A percentile compares a stretch with the other conserved stretches of the same genome.
These are phyloP conservation scores for Elaeagnus macrophylla DNA, from an alignment of 306 rosid species.

Conservation along the genomic window DNA sequence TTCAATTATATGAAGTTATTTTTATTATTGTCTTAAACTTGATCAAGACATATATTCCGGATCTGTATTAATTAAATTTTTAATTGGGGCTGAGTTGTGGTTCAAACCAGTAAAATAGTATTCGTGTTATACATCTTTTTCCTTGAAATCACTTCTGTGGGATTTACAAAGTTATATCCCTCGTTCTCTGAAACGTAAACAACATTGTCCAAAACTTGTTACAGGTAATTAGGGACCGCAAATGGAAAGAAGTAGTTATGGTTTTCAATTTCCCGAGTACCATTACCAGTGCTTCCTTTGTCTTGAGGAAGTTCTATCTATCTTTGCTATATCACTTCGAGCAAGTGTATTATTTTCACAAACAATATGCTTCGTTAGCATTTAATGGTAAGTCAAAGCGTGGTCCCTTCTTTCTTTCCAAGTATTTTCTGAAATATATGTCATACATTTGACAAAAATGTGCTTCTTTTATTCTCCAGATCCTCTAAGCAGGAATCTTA, in stretches of 20 bases:
- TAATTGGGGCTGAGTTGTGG: constrained; percentile 5
- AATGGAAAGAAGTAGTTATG: constrained; percentile 66
- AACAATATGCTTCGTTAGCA: constrained; percentile 24
- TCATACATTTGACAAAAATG: too few relatives aligned
- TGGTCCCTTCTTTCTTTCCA: too few relatives aligned
- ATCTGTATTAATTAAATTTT: not conserved
- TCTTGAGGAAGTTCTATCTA: constrained; percentile 56
- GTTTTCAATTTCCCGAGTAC: constrained; percentile 55
- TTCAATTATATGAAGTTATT: not conserved
- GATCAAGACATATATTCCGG: not conserved
- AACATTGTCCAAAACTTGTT: constrained; percentile 13
- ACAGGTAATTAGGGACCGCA: constrained; percentile 67
- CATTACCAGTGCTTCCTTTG: constrained; percentile 66
- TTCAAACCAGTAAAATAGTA: not conserved
- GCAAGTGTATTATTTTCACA: constrained; percentile 71
- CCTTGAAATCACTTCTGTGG: not conserved
- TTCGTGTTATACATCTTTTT: not conserved
- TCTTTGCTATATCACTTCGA: constrained; percentile 76
- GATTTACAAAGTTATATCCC: not conserved
- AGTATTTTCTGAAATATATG: too few relatives aligned
- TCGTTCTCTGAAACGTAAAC: not conserved
- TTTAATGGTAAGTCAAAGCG: too few relatives aligned
- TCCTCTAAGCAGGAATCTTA: too few relatives aligned
- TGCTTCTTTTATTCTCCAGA: too few relatives aligned
- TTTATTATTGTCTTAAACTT: constrained; percentile 14